Conservation (phyloP, 2,329 filamentous ascomycete genomes). For the Talaromyces sp. region DNA sequence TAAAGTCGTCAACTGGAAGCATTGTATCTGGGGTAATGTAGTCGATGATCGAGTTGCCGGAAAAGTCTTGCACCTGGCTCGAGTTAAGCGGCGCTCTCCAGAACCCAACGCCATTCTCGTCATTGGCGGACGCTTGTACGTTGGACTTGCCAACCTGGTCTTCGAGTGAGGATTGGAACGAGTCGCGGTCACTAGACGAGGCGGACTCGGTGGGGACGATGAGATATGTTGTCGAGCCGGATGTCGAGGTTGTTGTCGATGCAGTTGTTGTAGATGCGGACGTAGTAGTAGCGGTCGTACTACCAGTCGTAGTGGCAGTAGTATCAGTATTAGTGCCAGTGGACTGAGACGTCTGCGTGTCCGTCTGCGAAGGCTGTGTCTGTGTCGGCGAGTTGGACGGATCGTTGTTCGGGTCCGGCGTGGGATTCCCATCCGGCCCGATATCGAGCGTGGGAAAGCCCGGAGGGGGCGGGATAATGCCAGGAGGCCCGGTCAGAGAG, state of each 20-base stretch:
- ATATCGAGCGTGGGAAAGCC: conserved; percentile 2
- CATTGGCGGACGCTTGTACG: neutral
- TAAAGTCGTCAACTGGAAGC: neutral
- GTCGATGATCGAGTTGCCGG: neutral
- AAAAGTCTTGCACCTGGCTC: neutral
- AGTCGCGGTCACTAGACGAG: neutral
- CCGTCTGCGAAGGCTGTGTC: neutral
- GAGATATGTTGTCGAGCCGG: neutral
- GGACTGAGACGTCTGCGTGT: neutral
- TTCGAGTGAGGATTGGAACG: neutral
- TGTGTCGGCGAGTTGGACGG: neutral
- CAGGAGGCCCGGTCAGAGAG: neutral
- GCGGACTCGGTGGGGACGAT: neutral
- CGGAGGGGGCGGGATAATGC: neutral
- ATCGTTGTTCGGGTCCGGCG: neutral
- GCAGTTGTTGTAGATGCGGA: neutral
- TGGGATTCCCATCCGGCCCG: neutral
- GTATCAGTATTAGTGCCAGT: neutral
- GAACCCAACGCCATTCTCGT: neutral
- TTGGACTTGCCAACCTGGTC: neutral
- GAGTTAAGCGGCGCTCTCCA: neutral
- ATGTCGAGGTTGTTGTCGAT: neutral
- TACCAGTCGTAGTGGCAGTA: neutral
- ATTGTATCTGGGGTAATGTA: neutral
- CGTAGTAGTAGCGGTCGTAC: neutral